Evolutionary conservation across 768 basidiomycete genomes (phyloP), one percentile per base, ranked within the genome.

Genomic region (Crassisporium funariophilum): DNA sequence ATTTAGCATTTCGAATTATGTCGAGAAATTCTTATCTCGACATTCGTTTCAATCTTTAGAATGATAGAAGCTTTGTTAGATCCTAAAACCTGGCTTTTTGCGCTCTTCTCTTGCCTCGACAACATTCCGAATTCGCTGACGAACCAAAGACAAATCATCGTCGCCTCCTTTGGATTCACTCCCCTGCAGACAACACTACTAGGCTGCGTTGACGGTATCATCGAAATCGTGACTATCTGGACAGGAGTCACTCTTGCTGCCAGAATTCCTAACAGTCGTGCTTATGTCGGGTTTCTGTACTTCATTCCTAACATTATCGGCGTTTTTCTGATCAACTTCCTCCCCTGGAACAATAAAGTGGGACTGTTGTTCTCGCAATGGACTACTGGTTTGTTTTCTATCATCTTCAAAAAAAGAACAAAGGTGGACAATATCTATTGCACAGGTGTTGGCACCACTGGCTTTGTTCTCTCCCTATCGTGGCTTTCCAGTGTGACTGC

Each of bases 11-110:
- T 23, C 29, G 41, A 15, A n/a, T 35, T 13, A n/a, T n/a, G 16
- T 4, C 12, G 17, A 5, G 12, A 24, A 33, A 21, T 23, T 13
- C 41, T 35, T n/a, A 39, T 22, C 27, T 15, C 19, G 22, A 29
- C 27, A 15, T 35, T 49, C 21, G 36, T 15, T 5, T 9, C 17
- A 7, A 24, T 38, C 25, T 36, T 5, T 56, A 87, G 85, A 62
- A 76, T 89, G 73, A 74, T 79, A 16, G 87, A 89, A 58, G 82
- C 86, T 0, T 66, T 88, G 4, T 49, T 60, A 0, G 87, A 89
- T 55, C 79, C 82, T 0, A 89, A 88, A 63, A 86, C 84, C 0
- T 88, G 85, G 86, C 71, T 88, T 21, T 88, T 89, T 54, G 84
- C 85, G 0, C 69, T 87, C 34, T 86, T 86, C 61, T 71, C 79